A percentile compares a stretch with the other conserved stretches of the same genome.
Conservation (phyloP, 1,284 basidiomycete genomes). For the Sanghuangporus baumii region DNA sequence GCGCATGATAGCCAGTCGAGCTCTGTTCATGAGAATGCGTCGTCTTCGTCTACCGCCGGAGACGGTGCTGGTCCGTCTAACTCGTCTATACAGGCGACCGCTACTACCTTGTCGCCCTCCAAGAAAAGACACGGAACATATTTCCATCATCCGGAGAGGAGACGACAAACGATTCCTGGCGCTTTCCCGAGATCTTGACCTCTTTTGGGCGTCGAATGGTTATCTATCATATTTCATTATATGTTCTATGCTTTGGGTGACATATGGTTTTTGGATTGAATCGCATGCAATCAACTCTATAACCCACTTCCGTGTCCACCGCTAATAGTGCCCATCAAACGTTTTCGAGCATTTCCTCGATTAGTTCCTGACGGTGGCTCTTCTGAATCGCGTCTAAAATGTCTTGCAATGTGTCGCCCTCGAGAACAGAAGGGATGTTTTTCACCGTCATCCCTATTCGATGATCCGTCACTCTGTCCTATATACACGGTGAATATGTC, state of each 20-base stretch:
- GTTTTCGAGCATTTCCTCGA: slow-evolving; percentile 61
- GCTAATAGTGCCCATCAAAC: neutral
- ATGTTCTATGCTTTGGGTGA: neutral
- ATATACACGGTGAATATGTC: neutral
- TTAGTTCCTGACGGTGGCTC: slow-evolving; percentile 56
- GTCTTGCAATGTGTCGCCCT: slow-evolving; percentile 67
- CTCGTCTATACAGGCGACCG: neutral
- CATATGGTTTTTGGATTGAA: neutral
- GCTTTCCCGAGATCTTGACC: slow-evolving; percentile 33
- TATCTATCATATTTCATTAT: neutral
- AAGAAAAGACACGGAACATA: slow-evolving; percentile 56
- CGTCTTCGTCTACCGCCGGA: slow-evolving; percentile 1
- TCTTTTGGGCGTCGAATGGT: neutral
- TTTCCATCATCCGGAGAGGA: slow-evolving; percentile 69
- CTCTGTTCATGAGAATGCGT: slow-evolving; percentile 5
- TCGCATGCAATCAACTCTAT: neutral
- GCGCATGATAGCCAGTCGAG: slow-evolving; percentile 16
- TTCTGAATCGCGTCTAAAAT: slow-evolving; percentile 61
- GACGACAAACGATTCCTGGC: slow-evolving; percentile 49
- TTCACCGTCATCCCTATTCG: slow-evolving; percentile 75
- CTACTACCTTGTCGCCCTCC: slow-evolving; percentile 17
- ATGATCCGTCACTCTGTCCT: slow-evolving; percentile 92
- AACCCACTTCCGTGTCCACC: neutral
- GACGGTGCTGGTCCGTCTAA: slow-evolving; percentile 5
- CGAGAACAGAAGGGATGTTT: slow-evolving; percentile 70